These are phyloP conservation scores for Boletus edulis DNA, from an alignment of 768 basidiomycete species.

Conservation along the genomic window DNA sequence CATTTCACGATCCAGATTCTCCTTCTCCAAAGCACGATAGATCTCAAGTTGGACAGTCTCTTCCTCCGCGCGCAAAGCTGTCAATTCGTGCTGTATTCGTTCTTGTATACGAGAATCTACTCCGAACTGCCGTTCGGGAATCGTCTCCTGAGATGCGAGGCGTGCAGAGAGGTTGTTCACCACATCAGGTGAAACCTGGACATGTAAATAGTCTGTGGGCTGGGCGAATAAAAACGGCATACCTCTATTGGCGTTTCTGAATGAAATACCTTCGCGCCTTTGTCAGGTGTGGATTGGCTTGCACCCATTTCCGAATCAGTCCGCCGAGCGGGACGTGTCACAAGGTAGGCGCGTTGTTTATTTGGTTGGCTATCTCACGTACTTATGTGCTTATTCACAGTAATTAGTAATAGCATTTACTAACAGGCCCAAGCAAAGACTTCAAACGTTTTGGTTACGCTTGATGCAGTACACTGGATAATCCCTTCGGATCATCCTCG, in stretches of 20 bases:
- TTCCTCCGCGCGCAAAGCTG: conserved; percentile 66
- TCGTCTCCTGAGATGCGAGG: conserved; percentile 53
- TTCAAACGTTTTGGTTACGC: background rate
- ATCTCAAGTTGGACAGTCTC: conserved; percentile 69
- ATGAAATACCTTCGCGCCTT: conserved; percentile 56
- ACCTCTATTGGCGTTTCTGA: conserved; percentile 56
- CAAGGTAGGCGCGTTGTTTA: no score
- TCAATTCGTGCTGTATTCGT: conserved; percentile 68
- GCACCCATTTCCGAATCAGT: conserved; percentile 52
- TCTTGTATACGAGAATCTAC: conserved; percentile 73
- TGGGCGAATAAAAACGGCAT: conserved; percentile 7
- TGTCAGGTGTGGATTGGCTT: conserved; percentile 58
- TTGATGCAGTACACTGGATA: background rate
- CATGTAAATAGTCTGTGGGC: conserved; percentile 4
- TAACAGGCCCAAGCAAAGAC: no score
- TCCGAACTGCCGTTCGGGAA: conserved; percentile 66
- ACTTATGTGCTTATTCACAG: no score
- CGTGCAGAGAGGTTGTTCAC: conserved; percentile 76
- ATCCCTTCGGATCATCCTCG: background rate
- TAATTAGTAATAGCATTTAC: no score
- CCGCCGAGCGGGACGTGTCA: background rate
- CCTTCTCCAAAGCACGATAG: conserved; percentile 76
- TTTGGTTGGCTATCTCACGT: no score
- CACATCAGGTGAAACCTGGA: conserved; percentile 79
- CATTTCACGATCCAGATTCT: conserved; percentile 80